Evolutionary conservation across 176 grass and related monocot genomes (phyloP).

Genomic region (Aegilops bicornis): DNA sequence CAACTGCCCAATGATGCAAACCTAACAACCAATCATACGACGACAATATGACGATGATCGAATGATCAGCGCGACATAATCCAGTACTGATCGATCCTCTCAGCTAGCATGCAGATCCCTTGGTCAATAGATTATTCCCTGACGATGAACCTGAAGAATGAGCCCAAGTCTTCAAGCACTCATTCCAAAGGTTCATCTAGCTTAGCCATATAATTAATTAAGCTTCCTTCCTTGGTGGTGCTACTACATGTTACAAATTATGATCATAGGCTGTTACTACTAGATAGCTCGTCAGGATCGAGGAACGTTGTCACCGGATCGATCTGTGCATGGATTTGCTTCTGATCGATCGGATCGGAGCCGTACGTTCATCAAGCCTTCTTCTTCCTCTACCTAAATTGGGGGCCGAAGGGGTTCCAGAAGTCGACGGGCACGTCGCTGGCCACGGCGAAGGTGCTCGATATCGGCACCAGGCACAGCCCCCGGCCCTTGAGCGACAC

Average conservation of each 20-base stretch:
- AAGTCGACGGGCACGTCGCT: constrained; percentile 72
- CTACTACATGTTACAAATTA: not conserved
- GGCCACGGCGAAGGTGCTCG: constrained; percentile 75
- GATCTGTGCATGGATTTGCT: not conserved
- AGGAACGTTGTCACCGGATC: not conserved
- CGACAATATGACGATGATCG: not conserved
- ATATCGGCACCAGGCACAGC: constrained; percentile 81
- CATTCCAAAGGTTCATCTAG: constrained; percentile 48
- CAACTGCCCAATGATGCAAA: constrained; percentile 53
- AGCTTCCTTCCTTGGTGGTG: not conserved
- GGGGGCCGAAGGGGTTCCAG: constrained; percentile 67
- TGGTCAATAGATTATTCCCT: constrained; percentile 25
- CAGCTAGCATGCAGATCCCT: constrained; percentile 13
- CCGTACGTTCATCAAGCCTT: not conserved
- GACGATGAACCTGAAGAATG: constrained; percentile 43
- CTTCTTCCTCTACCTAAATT: constrained; percentile 46
- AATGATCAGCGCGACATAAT: constrained; percentile 26
- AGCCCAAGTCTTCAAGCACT: constrained; percentile 30
- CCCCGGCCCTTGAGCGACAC: constrained; percentile 63
- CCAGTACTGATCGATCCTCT: constrained; percentile 3
- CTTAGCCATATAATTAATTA: not conserved
- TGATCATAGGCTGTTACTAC: constrained; percentile 16
- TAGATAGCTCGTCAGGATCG: not conserved
- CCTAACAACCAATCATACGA: constrained; percentile 59
- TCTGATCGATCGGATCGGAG: not conserved